Evolutionary conservation across 2,329 filamentous ascomycete species (phyloP), one percentile per base, ranked within the genome.

Genomic region (Chaetothyriales sp.): DNA sequence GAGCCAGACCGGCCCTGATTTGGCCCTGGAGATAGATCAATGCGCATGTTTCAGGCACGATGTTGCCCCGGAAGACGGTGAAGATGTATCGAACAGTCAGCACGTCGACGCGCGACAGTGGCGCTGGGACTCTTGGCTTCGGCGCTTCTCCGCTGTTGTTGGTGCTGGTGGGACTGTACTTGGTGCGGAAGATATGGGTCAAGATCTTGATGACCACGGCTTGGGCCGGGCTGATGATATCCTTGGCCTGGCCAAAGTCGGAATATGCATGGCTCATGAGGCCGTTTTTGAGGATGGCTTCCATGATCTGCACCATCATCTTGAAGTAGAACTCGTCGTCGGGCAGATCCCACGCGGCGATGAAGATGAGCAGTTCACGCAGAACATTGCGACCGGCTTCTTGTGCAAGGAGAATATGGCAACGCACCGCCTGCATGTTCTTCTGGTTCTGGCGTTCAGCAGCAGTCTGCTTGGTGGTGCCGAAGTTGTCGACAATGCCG

Each of bases 321-420:
- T 95, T 90, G 72, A 95, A 95, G 62, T 95, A 95, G 39, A 95
- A 79, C 54, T 93, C 88, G 53, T 90, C 83, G 64, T 96, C 89
- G 43, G 87, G 84, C 61, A 95, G 81, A 63, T 95, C 90, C 90
- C 90, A 96, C 7, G 94, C 89, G 4, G 90, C 90, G 55, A 95
- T 94, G 65, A 95, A 95, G 52, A 96, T 93, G 44, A 96, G 74
- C 61, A 96, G 78, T 65, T 96, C 90, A 51, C 90, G 77, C 1
- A 96, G 73, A 3, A 96, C 73, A 62, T 93, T 95, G 59, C 89
- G 82, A 2, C 90, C 90, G 55, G 87, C 93, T 62, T 95, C 88
- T 53, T 94, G 79, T 0, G 88, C 88, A 43, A 96, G 73, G 47
- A 96, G 78, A 62, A 95, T 84, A 62, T 93, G 85, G 61, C 89